phyloP scores from a whole-genome alignment of 495 filamentous ascomycete species.

The Evernia prunastri region DNA sequence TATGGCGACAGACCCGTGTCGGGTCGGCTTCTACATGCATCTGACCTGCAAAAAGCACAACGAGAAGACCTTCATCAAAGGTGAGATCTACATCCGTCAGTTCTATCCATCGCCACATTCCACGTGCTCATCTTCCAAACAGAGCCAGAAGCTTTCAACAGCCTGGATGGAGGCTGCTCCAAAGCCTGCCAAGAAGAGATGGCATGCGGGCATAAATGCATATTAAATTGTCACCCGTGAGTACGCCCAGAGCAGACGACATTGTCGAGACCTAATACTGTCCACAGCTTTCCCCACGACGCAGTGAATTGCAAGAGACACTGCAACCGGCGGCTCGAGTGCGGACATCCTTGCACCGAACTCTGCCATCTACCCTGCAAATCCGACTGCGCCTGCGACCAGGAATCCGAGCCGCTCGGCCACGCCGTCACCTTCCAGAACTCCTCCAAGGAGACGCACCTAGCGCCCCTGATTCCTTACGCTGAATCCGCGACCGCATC shows the following conservation, averaged over 20 bases:
- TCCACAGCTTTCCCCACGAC: slow-evolving; percentile 31
- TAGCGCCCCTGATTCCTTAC: not conserved
- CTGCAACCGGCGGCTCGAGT: slow-evolving; percentile 30
- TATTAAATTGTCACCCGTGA: slow-evolving; percentile 38
- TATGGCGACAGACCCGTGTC: slow-evolving; percentile 29
- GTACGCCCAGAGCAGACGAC: not conserved
- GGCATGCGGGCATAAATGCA: slow-evolving; percentile 39
- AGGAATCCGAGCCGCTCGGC: not conserved
- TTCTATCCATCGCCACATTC: not conserved
- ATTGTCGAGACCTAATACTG: not conserved
- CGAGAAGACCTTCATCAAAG: slow-evolving; percentile 30
- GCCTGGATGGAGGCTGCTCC: slow-evolving; percentile 44
- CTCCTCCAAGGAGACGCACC: too few species aligned
- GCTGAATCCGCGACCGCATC: not conserved
- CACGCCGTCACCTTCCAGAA: too few species aligned
- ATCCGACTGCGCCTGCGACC: slow-evolving; percentile 13
- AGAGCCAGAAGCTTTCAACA: slow-evolving; percentile 14
- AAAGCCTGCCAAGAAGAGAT: slow-evolving; percentile 32
- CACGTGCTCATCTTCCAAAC: slow-evolving; percentile 4
- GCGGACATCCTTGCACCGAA: slow-evolving; percentile 29
- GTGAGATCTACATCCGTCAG: slow-evolving; percentile 16
- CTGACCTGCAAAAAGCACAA: slow-evolving; percentile 40
- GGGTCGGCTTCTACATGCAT: slow-evolving; percentile 36
- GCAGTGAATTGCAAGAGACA: slow-evolving; percentile 29
- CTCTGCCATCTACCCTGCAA: slow-evolving; percentile 18